Evolutionary conservation across 2,329 filamentous ascomycete genomes (phyloP), one percentile per base, ranked within the genome.

Genomic region (Aspergillus ruber): DNA sequence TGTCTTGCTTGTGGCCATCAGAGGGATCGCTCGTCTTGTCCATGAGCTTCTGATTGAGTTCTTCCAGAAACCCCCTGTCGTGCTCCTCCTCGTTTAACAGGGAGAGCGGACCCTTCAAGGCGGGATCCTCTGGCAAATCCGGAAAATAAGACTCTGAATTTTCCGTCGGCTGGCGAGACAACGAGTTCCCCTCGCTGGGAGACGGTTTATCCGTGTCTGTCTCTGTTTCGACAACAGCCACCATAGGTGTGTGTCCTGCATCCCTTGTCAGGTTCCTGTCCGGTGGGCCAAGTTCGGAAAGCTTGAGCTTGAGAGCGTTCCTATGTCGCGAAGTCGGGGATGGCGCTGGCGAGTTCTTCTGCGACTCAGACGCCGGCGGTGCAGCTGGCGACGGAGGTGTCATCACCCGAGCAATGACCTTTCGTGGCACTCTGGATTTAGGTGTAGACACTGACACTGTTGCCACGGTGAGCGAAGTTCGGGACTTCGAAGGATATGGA

Each of bases 181-280:
- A 59, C 15, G 49, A 47, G 43, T 48, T 52, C 21, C 50, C 54
- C 45, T 57, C 57, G 23, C 53, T 55, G 10, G 56, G 36, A 20
- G 36, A 39, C 56, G 6, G 61, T 35, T 55, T 50, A 41, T 52
- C 57, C 12, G 53, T 54, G n/a, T 66, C 66, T 35, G 54, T 51
- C 42, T 65, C 65, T 2, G 55, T 57, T 13, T 69, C 40, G 6
- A 42, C 69, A 48, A 73, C 64, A 47, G 68, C 59, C 25, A 60
- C 69, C 65, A 73, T 71, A 0, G 72, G 72, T 4, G 72, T 74
- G 52, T 73, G 70, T 21, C 70, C 71, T 35, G 71, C 70, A 56
- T 74, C 56, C 45, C 62, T 65, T 23, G 62, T 62, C 10, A 73
- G 57, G 44, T 70, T 71, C 33, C 62, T 64, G 52, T 70, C 64